Base-by-base conservation (phyloP, 225 moss, liverwort and hornwort species). In the Takakia lepidozioides region DNA sequence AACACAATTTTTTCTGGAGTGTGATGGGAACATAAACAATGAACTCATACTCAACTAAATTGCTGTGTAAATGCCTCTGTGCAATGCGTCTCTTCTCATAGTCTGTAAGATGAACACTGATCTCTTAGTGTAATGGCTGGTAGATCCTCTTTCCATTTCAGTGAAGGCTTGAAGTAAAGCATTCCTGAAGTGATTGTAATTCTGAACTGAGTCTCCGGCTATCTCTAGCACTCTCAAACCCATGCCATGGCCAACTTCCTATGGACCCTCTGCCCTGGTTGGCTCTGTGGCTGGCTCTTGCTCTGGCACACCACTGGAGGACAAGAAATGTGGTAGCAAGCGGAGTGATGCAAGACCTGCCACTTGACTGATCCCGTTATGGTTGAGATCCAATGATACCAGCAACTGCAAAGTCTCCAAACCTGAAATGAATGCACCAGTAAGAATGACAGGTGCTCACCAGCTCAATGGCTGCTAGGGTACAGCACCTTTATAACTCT, bases 341-440 rank as follows among this genome's bases (percentile, higher is more conserved):
- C 79, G 60, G 21, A 95, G 28, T 34, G 86, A 56, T 19, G 86
- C 81, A 3, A 95, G 84, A 11, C 81, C 69, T 19, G 86, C 66
- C 7, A 95, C 62, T 51, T 58, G 59, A 8, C 69, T 59, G 10
- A 93, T 68, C 17, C 29, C 56, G 58, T 93, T 93, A 57, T 82
- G 60, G 38, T 86, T 84, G 23, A 93, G 57, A 51, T 89, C 66
- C 22, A 93, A 51, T 30, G 63, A 27, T 37, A 52, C 68, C 45
- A 93, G 59, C 27, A 77, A 46, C 53, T 71, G 86, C 74, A 93
- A 52, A 29, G 72, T 59, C 68, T 89, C 89, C 44, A 95, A 59
- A 61, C 89, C 89, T 95, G 81, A 32, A 32, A 3, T 2, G 8
- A 2, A 10, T 21, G 20, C 24, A 8, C 24, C 20, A 10, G 13